Evolutionary conservation across 2,329 filamentous ascomycete genomes (phyloP).

Genomic region (Talaromyces sp.): DNA sequence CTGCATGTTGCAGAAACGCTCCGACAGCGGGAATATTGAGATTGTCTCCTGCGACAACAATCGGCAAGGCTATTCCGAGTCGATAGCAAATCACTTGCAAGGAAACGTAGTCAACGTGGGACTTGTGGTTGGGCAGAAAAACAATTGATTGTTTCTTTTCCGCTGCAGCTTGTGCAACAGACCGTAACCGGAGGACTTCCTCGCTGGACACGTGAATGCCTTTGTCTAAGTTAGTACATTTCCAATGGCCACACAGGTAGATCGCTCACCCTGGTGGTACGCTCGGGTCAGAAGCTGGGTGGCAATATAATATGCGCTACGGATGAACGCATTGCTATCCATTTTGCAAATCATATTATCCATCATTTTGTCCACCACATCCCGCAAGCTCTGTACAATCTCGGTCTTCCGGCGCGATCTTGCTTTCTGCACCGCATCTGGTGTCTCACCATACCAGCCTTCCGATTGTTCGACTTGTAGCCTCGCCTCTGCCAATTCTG

Average conservation of each 20-base stretch:
- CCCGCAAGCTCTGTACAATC: conserved; percentile 69
- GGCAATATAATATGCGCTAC: conserved; percentile 82
- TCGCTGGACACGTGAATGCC: conserved; percentile 91
- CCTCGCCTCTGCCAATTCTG: conserved; percentile 70
- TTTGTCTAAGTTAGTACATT: conserved; percentile 23
- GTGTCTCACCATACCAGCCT: conserved; percentile 56
- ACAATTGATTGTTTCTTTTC: conserved; percentile 92
- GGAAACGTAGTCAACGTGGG: conserved; percentile 94
- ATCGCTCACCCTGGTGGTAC: conserved; percentile 76
- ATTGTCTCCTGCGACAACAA: conserved; percentile 93
- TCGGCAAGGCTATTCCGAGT: conserved; percentile 80
- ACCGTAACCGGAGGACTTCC: conserved; percentile 78
- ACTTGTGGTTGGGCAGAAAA: conserved; percentile 90
- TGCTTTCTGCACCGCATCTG: conserved; percentile 30
- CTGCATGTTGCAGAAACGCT: conserved; percentile 88
- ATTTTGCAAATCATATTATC: conserved; percentile 99
- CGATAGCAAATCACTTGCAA: conserved; percentile 94
- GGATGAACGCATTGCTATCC: conserved; percentile 89
- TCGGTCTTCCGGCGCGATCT: conserved; percentile 46
- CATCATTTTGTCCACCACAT: conserved; percentile 81
- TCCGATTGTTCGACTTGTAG: conserved; percentile 73
- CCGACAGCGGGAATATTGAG: conserved; percentile 91
- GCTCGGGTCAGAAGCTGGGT: conserved; percentile 88
- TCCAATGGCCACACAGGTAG: conserved; percentile 1
- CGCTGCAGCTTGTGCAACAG: conserved; percentile 76